phyloP scores from a whole-genome alignment of 306 rosid species.

The Notholithocarpus densiflorus region DNA sequence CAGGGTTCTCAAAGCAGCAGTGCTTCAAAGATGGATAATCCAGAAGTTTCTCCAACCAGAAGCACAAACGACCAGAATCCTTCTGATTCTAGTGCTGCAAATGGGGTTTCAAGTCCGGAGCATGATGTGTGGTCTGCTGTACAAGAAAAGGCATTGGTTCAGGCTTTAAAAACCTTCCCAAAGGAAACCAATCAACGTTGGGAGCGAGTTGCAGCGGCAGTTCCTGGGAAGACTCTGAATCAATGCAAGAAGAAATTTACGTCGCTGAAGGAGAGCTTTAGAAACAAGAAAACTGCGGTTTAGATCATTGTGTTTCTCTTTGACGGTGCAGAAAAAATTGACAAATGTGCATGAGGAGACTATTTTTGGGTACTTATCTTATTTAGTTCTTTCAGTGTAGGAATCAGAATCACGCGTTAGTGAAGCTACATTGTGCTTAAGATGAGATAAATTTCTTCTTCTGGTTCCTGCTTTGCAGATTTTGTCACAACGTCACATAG shows the following conservation, averaged over 20 bases:
- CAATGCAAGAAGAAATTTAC: conserved; percentile 95
- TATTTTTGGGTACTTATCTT: background rate
- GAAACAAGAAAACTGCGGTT: conserved; percentile 71
- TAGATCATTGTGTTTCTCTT: conserved; percentile 22
- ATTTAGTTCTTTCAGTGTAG: conserved; percentile 24
- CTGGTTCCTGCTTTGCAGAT: conserved; percentile 20
- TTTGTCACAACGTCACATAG: conserved; percentile 32
- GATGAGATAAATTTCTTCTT: conserved; percentile 14
- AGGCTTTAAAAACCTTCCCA: conserved; percentile 93
- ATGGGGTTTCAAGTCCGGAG: conserved; percentile 58
- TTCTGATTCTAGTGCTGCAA: conserved; percentile 27
- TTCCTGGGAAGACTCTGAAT: conserved; percentile 84
- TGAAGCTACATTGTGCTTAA: background rate
- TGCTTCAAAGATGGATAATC: conserved; percentile 25
- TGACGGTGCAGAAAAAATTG: background rate
- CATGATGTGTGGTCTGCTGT: conserved; percentile 85
- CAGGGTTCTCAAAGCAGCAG: conserved; percentile 34
- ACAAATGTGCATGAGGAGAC: conserved; percentile 1
- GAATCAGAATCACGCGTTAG: background rate
- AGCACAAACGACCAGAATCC: conserved; percentile 34
- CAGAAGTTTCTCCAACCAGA: conserved; percentile 31
- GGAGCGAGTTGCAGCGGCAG: conserved; percentile 93
- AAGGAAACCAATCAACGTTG: conserved; percentile 84
- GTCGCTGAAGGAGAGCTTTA: conserved; percentile 77
- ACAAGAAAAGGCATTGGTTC: conserved; percentile 91